Conservation (phyloP, 2,329 filamentous ascomycete species). For the Ustulina deusta region DNA sequence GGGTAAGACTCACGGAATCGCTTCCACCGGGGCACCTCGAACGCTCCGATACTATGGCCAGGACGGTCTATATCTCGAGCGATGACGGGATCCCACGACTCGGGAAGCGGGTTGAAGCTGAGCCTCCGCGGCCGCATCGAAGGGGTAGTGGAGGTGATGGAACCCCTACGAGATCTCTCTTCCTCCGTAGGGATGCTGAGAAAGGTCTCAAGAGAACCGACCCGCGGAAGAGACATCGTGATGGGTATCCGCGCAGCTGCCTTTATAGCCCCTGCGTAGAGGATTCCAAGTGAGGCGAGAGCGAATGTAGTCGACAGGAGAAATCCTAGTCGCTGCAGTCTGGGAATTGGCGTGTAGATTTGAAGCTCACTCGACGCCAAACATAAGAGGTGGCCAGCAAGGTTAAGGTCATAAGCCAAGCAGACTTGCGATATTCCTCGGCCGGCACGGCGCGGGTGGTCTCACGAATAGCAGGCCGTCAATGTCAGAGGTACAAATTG, state of each 20-base stretch:
- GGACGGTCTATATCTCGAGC: conserved; percentile 54
- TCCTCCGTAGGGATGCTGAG: conserved; percentile 55
- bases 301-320: neutral
- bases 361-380: neutral
- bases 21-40: conserved; percentile 67
- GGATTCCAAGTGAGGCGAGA: neutral
- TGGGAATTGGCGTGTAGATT: neutral
- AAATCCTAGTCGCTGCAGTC: neutral
- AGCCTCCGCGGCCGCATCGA: conserved; percentile 63
- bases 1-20: conserved; percentile 59
- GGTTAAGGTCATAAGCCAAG: conserved; percentile 10
- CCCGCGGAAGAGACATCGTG: conserved; percentile 65
- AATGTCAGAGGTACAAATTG: neutral
- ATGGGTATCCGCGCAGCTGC: conserved; percentile 3
- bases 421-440: neutral
- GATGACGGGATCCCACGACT: conserved; percentile 61
- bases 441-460: neutral
- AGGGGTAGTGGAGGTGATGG: conserved; percentile 53
- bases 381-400: conserved; percentile 13
- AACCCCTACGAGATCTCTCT: conserved; percentile 55
- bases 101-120: conserved; percentile 67
- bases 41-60: conserved; percentile 63
- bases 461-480: neutral
- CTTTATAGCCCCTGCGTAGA: neutral
- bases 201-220: conserved; percentile 66